Evolutionary conservation across 1,284 basidiomycete species (phyloP).

Genomic region (Fomitopsis palustris): DNA sequence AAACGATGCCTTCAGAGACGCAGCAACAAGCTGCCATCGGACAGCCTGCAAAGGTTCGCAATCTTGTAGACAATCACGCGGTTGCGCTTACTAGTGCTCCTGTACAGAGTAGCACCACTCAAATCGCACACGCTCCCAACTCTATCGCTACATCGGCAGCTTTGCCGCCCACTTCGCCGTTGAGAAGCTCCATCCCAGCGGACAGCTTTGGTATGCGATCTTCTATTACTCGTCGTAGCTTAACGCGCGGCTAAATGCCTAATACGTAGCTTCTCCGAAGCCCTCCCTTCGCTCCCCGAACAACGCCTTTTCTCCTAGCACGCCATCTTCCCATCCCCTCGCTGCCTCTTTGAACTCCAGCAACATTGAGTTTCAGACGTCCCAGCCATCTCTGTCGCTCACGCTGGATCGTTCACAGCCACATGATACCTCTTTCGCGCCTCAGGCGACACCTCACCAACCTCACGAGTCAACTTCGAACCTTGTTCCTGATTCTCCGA

Average conservation of each 20-base stretch:
- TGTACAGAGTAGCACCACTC: neutral
- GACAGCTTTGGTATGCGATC: neutral
- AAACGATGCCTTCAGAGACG: neutral
- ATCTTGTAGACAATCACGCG: neutral
- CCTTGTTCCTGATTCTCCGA: neutral
- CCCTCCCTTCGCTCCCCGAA: neutral
- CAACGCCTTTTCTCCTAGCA: neutral
- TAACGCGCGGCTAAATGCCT: slow-evolving; percentile 1
- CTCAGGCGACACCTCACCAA: neutral
- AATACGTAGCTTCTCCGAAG: neutral
- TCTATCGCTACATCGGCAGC: neutral
- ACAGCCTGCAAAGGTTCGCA: neutral
- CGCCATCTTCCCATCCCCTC: neutral
- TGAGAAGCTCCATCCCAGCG: neutral
- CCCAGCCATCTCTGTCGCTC: neutral
- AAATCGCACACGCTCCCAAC: neutral
- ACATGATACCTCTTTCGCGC: neutral
- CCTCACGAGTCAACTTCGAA: neutral
- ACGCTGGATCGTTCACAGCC: neutral
- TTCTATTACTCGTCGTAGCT: neutral
- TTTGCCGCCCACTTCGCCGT: neutral
- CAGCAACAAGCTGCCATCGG: neutral
- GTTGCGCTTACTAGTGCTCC: neutral
- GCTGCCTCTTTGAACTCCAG: neutral
- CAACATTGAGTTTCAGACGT: neutral